Percentiles rank a stretch among this genome's conserved stretches.
These are phyloP conservation scores for Breynia disticha DNA, from an alignment of 441 rosid species.

Conservation along the genomic window DNA sequence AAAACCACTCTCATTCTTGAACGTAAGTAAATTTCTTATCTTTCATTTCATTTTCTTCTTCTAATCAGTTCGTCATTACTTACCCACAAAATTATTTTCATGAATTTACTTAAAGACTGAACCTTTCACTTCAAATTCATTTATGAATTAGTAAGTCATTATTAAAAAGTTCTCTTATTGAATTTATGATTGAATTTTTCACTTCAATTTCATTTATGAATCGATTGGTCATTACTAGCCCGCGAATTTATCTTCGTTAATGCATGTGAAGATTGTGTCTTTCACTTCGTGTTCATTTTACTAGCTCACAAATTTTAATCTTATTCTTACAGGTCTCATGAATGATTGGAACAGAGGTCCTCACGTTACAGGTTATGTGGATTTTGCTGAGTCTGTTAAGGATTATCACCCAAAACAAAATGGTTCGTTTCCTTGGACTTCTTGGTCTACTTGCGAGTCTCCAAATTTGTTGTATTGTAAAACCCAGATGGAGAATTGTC, in stretches of 20 bases:
- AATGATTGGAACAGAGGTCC: conserved; percentile 80
- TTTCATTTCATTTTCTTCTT: background rate
- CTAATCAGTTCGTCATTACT: too few relatives aligned
- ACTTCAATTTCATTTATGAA: too few relatives aligned
- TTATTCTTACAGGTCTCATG: conserved; percentile 48
- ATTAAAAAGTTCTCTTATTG: too few relatives aligned
- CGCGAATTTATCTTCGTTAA: too few relatives aligned
- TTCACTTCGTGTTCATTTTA: too few relatives aligned
- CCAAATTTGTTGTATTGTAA: conserved; percentile 51
- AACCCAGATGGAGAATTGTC: conserved; percentile 80
- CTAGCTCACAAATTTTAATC: background rate
- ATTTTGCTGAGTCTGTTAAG: conserved; percentile 65
- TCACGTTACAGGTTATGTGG: conserved; percentile 78
- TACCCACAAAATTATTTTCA: too few relatives aligned
- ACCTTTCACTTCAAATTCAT: too few relatives aligned
- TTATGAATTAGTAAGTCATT: too few relatives aligned
- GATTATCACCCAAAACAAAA: conserved; percentile 67
- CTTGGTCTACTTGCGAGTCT: conserved; percentile 68
- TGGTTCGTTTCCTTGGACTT: conserved; percentile 71
- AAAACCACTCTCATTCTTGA: conserved; percentile 86
- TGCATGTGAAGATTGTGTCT: background rate
- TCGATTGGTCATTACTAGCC: too few relatives aligned
- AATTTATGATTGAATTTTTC: too few relatives aligned
- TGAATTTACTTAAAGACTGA: too few relatives aligned
- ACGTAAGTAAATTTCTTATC: conserved; percentile 25